phyloP scores from a whole-genome alignment of 306 rosid species.

The Geum urbanum region DNA sequence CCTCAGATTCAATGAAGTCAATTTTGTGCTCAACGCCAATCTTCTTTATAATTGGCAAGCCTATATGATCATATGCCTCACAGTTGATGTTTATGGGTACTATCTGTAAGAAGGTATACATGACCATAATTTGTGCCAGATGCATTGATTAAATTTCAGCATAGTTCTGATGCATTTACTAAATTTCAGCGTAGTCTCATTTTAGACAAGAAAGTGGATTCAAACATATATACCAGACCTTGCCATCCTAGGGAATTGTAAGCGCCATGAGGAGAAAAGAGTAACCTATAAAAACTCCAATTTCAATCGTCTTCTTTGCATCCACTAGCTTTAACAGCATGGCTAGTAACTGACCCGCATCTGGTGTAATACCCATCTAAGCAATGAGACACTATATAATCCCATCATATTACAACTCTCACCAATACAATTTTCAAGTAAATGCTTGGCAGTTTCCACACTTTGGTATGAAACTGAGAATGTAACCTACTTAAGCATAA shows the following conservation, averaged over 20 bases:
- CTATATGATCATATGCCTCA: constrained; percentile 43
- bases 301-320: constrained; percentile 53
- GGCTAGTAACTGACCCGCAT: constrained; percentile 42
- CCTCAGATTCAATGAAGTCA: constrained; percentile 45
- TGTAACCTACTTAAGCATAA: no score
- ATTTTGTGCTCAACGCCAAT: constrained; percentile 37
- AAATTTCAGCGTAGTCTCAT: no score
- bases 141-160: no score
- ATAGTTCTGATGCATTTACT: no score
- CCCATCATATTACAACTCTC: no score
- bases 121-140: no score
- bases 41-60: constrained; percentile 38
- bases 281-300: constrained; percentile 60
- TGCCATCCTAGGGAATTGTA: constrained; percentile 50
- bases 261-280: constrained; percentile 72
- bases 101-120: constrained; percentile 33
- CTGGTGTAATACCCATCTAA: constrained; percentile 34
- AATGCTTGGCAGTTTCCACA: no score
- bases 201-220: no score
- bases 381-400: constrained; percentile 36
- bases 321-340: constrained; percentile 42
- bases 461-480: no score
- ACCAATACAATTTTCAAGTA: no score
- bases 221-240: no score
- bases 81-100: constrained; percentile 45